Evolutionary conservation across 768 basidiomycete species (phyloP), one percentile per base, ranked within the genome.

Genomic region (Mrakia gelida): DNA sequence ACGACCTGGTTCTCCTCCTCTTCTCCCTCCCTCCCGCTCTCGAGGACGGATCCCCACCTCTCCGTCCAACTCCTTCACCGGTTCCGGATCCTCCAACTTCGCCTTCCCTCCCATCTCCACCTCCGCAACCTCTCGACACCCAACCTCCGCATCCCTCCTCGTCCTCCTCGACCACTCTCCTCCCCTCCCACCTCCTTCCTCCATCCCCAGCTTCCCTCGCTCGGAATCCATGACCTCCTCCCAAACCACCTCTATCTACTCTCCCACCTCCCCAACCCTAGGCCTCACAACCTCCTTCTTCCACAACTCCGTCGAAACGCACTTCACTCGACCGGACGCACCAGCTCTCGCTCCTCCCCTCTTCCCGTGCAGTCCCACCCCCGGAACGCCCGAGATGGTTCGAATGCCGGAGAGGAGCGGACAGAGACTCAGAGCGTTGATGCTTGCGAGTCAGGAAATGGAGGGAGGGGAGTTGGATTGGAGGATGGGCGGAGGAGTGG

Each of bases 361-460:
- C 34, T 73, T 73, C 56, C 72, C 72, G 8, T 59, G 49, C 30
- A 21, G 32, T 8, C 72, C 72, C 32, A 73, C 72, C 1, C 72
- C 52, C 30, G 72, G 72, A 11, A 73, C 72, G 32, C 72, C 72
- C 7, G 72, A 73, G 72, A 54, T 73, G 49, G 72, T 54, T 10
- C 72, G 56, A 3, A 73, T 73, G 67, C 67, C 67, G 21, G 67
- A 70, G 21, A 15, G 67, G 26, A 41, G 34, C 41, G 34, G 67
- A 41, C 34, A 34, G 34, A 38, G 67, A 7, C 41, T 70, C 2
- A 1, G 67, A n/a, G 67, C 67, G 1, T 38, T 70, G 26, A n/a
- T 70, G 34, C 32, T 67, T 52, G 59, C 59, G 6, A 59, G 23
- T 26, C 26, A 59, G 59, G 28, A 59, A 18, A 41, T 26, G 15